Conservation (phyloP, 2,329 filamentous ascomycete species). For the Pezicula carpinea region DNA sequence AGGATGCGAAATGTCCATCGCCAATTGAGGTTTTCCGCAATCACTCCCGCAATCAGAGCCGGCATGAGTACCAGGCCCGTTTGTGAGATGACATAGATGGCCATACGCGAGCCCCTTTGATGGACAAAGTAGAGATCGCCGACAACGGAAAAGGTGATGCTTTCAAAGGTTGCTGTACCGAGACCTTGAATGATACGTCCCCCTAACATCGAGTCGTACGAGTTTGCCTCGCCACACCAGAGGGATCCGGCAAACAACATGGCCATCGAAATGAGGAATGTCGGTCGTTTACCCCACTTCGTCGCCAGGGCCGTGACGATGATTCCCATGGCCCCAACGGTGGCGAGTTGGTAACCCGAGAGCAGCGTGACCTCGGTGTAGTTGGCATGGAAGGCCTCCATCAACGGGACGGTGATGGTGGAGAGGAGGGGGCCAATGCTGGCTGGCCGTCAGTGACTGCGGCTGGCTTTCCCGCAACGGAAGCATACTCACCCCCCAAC, state of each 20-base stretch:
- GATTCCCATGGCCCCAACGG: slow-evolving; percentile 6
- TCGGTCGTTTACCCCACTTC: neutral
- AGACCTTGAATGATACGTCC: slow-evolving; percentile 12
- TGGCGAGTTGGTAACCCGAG: slow-evolving; percentile 16
- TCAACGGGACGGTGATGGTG: neutral
- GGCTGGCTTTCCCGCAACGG: no score
- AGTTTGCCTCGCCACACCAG: neutral
- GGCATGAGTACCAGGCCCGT: slow-evolving; percentile 32
- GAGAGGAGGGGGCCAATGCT: neutral
- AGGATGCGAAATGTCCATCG: slow-evolving; percentile 43
- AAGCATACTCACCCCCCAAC: neutral
- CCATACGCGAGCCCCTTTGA: slow-evolving; percentile 36
- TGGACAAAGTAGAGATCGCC: slow-evolving; percentile 39
- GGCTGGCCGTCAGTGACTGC: neutral
- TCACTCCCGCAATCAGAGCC: slow-evolving; percentile 34
- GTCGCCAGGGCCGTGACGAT: neutral
- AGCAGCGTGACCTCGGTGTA: slow-evolving; percentile 7
- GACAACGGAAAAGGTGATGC: slow-evolving; percentile 26
- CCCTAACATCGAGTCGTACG: neutral
- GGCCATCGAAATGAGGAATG: neutral
- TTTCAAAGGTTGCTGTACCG: slow-evolving; percentile 15
- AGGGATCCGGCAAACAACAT: neutral
- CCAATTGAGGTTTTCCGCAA: slow-evolving; percentile 31
- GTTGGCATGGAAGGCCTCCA: neutral
- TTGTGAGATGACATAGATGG: slow-evolving; percentile 34